These are phyloP conservation scores for Globisporangium cederbergense DNA, from an alignment of 352 stramenopile species.

Conservation along the genomic window DNA sequence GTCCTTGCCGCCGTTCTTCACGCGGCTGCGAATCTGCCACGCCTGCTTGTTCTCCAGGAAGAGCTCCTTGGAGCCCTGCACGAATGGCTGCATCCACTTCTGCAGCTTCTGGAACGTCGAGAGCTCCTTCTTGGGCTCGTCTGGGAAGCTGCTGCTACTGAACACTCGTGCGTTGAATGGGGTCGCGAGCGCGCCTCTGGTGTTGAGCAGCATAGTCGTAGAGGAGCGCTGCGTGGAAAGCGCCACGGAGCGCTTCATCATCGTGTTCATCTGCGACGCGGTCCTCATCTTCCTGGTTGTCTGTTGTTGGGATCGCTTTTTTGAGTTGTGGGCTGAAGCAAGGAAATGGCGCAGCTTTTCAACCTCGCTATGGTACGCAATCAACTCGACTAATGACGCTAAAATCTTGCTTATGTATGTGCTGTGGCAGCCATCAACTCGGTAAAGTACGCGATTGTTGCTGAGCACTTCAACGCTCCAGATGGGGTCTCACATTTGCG, in stretches of 20 bases:
- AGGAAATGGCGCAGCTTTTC: background rate
- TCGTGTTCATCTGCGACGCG: background rate
- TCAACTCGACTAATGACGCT: background rate
- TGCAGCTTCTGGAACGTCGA: slow-evolving; percentile 74
- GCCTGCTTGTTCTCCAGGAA: slow-evolving; percentile 77
- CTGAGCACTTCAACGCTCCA: too few relatives aligned
- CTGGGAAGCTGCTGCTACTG: slow-evolving; percentile 1
- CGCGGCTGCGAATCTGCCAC: slow-evolving; percentile 57
- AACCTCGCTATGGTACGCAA: background rate
- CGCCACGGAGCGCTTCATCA: background rate
- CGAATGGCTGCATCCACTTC: slow-evolving; percentile 82
- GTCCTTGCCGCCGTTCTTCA: slow-evolving; percentile 36
- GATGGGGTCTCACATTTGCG: too few relatives aligned
- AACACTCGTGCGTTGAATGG: background rate
- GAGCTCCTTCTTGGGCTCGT: slow-evolving; percentile 36
- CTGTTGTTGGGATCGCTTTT: background rate
- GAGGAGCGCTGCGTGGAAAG: background rate
- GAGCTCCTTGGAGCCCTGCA: slow-evolving; percentile 62
- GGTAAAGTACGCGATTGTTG: background rate
- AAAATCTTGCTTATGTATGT: background rate
- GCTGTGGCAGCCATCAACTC: slow-evolving; percentile 2
- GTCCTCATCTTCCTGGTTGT: slow-evolving; percentile 1
- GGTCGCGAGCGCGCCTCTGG: background rate
- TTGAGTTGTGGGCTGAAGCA: background rate
- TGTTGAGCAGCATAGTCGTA: background rate